Base-by-base conservation (phyloP, 345 rosid genomes). In the Salix caprea region DNA sequence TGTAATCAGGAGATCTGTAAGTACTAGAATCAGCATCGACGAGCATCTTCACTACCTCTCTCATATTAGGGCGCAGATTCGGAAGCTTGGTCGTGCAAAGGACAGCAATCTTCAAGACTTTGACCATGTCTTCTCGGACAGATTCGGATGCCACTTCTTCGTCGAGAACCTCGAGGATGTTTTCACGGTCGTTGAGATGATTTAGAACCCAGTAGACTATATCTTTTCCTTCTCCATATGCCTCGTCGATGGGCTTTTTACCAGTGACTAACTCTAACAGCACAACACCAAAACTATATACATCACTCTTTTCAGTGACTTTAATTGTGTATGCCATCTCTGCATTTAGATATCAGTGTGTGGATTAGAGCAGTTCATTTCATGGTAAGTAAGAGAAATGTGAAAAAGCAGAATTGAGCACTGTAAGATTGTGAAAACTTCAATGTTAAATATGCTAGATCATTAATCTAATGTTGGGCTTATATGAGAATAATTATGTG, bases 21-120 rank as follows among this genome's bases (percentile, higher is more conserved):
- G 67, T 26, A 81, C 83, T 79, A 13, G 96, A 92, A 54, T 88
- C 90, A 54, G 94, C 92, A 44, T 95, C 93, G 1, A 73, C 85
- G 7, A 95, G 90, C 97, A 90, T 88, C 86, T 86, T 88, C 70
- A 91, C 91, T 23, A 90, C 94, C 32, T 90, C 93, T 83, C 94
- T 84, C 99, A 90, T 95, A 37, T 85, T 84, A 7, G 96, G 97
- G 26, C 96, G 87, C 23, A 90, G 84, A 76, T 73, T 86, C 0
- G 99, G 97, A 26, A 93, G 97, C 89, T 91, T 93, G 56, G 92
- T 77, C 16, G 96, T 90, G 89, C 98, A 93, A 30, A 84, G 88
- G 72, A 93, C 76, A 18, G 88, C 96, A 34, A 91, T 79, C 79
- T 88, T 91, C 79, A 95, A 83, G 36, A 91, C 90, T 75, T 84